phyloP scores from a whole-genome alignment of 306 rosid genomes.

The Purshia tridentata region DNA sequence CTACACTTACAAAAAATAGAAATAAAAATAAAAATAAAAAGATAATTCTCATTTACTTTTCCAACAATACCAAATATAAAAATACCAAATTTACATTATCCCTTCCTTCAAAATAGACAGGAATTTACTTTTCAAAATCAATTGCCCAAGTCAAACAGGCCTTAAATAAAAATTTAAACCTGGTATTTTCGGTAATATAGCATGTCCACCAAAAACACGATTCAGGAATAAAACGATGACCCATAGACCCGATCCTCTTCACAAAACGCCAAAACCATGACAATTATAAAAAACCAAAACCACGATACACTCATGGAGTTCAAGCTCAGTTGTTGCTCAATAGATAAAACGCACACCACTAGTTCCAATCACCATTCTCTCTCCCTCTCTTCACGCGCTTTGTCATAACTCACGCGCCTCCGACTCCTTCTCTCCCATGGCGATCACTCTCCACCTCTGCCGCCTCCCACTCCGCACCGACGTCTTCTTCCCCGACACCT shows the following conservation, averaged over 20 bases:
- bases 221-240: conserved; percentile 16
- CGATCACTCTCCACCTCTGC: conserved; percentile 58
- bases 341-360: conserved; percentile 25
- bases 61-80: no score
- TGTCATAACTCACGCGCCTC: conserved; percentile 8
- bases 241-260: conserved; percentile 1
- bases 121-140: no score
- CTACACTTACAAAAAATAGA: no score
- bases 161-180: no score
- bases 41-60: no score
- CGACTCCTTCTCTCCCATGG: conserved; percentile 42
- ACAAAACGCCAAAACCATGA: conserved; percentile 8
- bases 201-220: background rate
- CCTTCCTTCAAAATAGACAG: no score
- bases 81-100: no score
- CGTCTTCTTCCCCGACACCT: conserved; percentile 36
- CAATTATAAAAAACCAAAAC: background rate
- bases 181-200: background rate
- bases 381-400: background rate
- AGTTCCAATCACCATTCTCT: background rate
- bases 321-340: background rate
- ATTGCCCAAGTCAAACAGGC: no score
- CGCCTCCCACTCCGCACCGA: conserved; percentile 52
- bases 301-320: conserved; percentile 18
- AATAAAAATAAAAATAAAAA: no score